Evolutionary conservation across 2,329 filamentous ascomycete species (phyloP).

Genomic region (Pochonia chlamydosporia): DNA sequence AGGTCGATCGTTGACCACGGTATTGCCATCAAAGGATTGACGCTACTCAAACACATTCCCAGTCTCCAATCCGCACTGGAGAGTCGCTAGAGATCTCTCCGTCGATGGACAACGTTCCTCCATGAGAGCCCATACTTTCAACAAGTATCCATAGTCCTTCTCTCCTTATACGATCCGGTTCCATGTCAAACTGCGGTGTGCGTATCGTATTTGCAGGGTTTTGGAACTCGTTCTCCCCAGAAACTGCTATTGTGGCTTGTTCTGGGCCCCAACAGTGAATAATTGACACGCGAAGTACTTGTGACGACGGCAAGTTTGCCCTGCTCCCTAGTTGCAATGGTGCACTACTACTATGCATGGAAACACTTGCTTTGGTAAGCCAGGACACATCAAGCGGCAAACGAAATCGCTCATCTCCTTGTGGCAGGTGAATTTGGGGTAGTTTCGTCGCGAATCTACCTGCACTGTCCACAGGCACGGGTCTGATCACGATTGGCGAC

Average conservation of each 20-base stretch:
- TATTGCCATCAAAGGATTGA: not conserved
- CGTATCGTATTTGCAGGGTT: conserved; percentile 62
- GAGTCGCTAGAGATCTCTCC: conserved; percentile 48
- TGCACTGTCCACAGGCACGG: conserved; percentile 67
- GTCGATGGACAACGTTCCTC: conserved; percentile 37
- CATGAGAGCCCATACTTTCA: conserved; percentile 63
- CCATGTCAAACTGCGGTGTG: conserved; percentile 69
- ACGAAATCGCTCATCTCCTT: conserved; percentile 33
- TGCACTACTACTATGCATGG: conserved; percentile 22
- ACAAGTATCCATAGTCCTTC: conserved; percentile 74
- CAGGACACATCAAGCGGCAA: conserved; percentile 33
- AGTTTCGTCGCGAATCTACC: conserved; percentile 63
- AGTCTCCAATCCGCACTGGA: conserved; percentile 34
- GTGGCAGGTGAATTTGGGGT: conserved; percentile 45
- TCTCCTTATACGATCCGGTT: conserved; percentile 49
- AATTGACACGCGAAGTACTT: conserved; percentile 61
- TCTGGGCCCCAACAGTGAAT: conserved; percentile 68
- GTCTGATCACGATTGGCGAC: conserved; percentile 46
- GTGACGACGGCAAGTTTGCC: conserved; percentile 37
- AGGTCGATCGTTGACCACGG: not conserved
- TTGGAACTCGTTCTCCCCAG: conserved; percentile 67
- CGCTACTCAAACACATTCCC: conserved; percentile 26
- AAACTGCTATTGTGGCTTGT: conserved; percentile 57
- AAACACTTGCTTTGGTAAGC: conserved; percentile 50
- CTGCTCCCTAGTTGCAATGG: conserved; percentile 17